phyloP scores from a whole-genome alignment of 805 yeast species.

The Lipomyces sp. region DNA sequence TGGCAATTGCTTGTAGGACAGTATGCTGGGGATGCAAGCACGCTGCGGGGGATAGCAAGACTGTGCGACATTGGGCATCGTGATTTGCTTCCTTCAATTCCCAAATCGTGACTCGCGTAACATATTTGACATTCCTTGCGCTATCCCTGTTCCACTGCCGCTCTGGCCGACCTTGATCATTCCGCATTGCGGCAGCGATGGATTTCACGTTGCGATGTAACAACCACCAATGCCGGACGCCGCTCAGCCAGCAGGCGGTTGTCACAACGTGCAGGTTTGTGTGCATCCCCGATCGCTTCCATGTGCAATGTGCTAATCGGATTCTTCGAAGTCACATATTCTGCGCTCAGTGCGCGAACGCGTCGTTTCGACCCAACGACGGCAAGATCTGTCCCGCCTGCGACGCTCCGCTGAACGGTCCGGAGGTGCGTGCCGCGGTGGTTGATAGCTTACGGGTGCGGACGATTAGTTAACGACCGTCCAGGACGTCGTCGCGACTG shows the following conservation, averaged over 20 bases:
- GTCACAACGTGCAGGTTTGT: conserved; percentile 24
- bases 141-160: too few species aligned
- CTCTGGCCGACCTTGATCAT: too few species aligned
- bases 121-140: too few species aligned
- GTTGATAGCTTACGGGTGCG: background rate
- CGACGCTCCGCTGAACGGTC: conserved; percentile 10
- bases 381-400: conserved; percentile 16
- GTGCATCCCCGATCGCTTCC: background rate
- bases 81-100: too few species aligned
- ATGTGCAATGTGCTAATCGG: background rate
- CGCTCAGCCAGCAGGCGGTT: background rate
- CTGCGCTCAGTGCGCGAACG: conserved; percentile 13
- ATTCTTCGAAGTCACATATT: conserved; percentile 12
- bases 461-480: background rate
- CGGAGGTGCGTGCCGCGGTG: conserved; percentile 19
- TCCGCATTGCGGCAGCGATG: too few species aligned
- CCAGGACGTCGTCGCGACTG: conserved; percentile 15
- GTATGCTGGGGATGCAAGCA: too few species aligned
- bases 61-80: too few species aligned
- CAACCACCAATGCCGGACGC: too few species aligned
- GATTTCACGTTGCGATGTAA: too few species aligned
- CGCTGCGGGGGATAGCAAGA: too few species aligned
- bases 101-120: too few species aligned
- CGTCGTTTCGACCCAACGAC: background rate
- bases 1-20: too few species aligned